Evolutionary conservation across 1,139 yeast genomes (phyloP), one percentile per base, ranked within the genome.

Genomic region (Taphrina populina): DNA sequence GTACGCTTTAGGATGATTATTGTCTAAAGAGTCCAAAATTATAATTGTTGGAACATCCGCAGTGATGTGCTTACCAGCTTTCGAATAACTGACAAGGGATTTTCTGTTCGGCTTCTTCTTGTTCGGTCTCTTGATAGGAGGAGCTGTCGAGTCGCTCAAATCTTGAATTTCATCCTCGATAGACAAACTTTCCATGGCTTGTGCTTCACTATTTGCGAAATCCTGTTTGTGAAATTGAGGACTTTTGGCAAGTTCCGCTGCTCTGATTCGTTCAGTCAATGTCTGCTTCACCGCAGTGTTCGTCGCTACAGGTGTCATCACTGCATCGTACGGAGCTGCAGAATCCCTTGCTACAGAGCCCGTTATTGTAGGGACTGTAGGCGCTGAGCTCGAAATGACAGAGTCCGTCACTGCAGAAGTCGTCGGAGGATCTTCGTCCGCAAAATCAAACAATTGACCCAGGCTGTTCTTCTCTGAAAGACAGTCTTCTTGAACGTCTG

Each of bases 11-110:
- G 73, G 67, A 66, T 84, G 90, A 11, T 72, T 74, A 59, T 79
- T 83, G 23, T 63, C 57, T 77, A 92, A 72, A 0, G 97, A 92
- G 66, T 92, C 98, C 62, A 90, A 76, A 1, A 88, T 78, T 59
- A 81, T 81, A 7, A 88, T 80, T 20, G 77, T 78, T 0, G 81
- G 80, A 19, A 67, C 63, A 51, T 39, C 46, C 3, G 13, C 20
- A 7, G 43, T 17, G 10, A 49, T 20, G 21, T 49, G 54, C 23
- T 39, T 49, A 20, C 54, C 61, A 19, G 47, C 32, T 34, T 51
- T 40, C 20, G 40, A 36, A 11, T 4, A 33, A 4, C 26, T 32
- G 3, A 17, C 10, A 27, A 39, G 11, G 21, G n/a, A n/a, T 13
- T 34, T 21, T 26, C 30, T 33, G 15, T 15, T 13, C 34, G 17